Evolutionary conservation across 768 basidiomycete species (phyloP).

Genomic region (Boletus insuetus): DNA sequence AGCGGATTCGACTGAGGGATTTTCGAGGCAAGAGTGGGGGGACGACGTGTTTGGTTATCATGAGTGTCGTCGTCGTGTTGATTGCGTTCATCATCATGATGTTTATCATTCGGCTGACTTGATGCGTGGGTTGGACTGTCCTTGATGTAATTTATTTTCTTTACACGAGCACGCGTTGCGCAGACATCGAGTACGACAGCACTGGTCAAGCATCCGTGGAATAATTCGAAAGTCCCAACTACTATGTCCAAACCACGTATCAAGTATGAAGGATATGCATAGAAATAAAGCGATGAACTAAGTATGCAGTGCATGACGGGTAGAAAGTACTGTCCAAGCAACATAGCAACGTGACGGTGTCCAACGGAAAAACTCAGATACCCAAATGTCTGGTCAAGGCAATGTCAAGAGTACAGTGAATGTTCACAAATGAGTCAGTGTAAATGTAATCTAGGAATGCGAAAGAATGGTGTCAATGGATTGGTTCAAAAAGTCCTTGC

Average conservation of each 20-base stretch:
- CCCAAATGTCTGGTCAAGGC: slow-evolving; percentile 5
- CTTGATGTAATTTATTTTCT: slow-evolving; percentile 2
- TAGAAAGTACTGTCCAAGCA: slow-evolving; percentile 3
- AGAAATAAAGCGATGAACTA: background rate
- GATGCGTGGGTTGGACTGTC: slow-evolving; percentile 4
- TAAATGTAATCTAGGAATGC: slow-evolving; percentile 38
- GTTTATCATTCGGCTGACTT: slow-evolving; percentile 65
- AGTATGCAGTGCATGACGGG: slow-evolving; percentile 1
- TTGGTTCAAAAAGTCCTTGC: slow-evolving; percentile 64
- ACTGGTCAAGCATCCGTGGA: slow-evolving; percentile 5
- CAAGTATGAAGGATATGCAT: slow-evolving; percentile 3
- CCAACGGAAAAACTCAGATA: too few relatives aligned
- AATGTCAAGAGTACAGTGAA: background rate
- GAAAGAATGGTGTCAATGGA: slow-evolving; percentile 66
- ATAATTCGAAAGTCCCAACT: slow-evolving; percentile 7
- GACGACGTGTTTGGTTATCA: slow-evolving; percentile 71
- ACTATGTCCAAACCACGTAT: slow-evolving; percentile 10
- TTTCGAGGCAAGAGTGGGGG: slow-evolving; percentile 61
- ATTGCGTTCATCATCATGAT: slow-evolving; percentile 72
- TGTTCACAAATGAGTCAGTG: slow-evolving; percentile 4
- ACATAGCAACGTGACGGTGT: background rate
- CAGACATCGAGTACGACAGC: background rate
- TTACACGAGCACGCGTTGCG: background rate
- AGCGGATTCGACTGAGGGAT: slow-evolving; percentile 58
- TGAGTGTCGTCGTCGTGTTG: slow-evolving; percentile 62